Base-by-base conservation (phyloP, 176 grass and related monocot species). In the Rhipidocladum racemiflorum region DNA sequence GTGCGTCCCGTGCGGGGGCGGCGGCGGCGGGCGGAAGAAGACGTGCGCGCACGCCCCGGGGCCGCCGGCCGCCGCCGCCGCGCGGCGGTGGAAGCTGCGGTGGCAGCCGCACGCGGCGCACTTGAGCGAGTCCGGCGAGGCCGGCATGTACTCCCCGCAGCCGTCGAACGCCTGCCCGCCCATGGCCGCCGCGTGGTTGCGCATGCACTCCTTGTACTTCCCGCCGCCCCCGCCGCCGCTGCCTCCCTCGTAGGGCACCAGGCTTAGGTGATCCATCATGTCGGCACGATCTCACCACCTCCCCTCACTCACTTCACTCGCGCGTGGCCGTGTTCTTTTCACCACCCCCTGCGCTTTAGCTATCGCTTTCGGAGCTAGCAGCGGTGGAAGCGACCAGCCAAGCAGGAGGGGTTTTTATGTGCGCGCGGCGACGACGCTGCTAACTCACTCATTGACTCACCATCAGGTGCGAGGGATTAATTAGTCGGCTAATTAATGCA, bases 201-300 rank as follows among this genome's bases (percentile, higher is more conserved):
- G 93, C 78, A 94, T 85, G 90, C 95, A 97, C 80, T 97, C 95
- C 82, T 88, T 92, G 92, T 97, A 97, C 84, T 86, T 94, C 74
- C 32, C 65, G 4, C 25, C 55, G 2, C 30, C 59, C 0, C 76
- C 81, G 60, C 65, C 55, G 69, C 39, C 38, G 73, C 75, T 55
- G 72, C 72, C 63, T 0, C 63, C 82, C 30, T 86, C 83, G 83
- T 86, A 90, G 79, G 88, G 88, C 57, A 90, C 88, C 78, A 90
- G 73, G 84, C 88, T 86, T 59, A 90, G 83, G 49, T 89, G 88
- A 64, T 90, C 84, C 88, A 90, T 90, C 88, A 90, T 90, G 79
- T 67, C 87, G 75, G 32, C 18, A 25, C 51, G 18, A 20, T 15
- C 62, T 38, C 46, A 46, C 77, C 76, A 48, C 42, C 48, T 21